phyloP scores from a whole-genome alignment of 768 basidiomycete species.

The Trametes villosa region DNA sequence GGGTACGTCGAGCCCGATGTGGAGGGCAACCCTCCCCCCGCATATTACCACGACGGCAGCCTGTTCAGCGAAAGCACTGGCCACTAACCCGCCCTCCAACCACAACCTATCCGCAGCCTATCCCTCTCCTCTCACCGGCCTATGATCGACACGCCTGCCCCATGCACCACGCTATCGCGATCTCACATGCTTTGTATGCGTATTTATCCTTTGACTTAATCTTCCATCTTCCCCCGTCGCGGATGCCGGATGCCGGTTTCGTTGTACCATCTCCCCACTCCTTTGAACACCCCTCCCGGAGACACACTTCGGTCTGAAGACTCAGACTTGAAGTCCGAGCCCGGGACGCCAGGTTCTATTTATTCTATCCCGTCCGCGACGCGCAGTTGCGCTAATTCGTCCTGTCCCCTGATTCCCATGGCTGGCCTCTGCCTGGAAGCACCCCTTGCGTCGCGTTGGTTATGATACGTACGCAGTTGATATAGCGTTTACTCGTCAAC shows the following conservation, averaged over 20 bases:
- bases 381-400: slow-evolving; percentile 17
- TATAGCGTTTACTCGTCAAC: not conserved
- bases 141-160: slow-evolving; percentile 12
- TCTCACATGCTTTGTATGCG: slow-evolving; percentile 16
- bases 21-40: slow-evolving; percentile 23
- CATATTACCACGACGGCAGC: slow-evolving; percentile 20
- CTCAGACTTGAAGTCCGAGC: not conserved
- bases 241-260: slow-evolving; percentile 3
- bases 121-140: not conserved
- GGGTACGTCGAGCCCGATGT: slow-evolving; percentile 26
- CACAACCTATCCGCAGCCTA: too few species aligned
- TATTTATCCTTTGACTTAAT: slow-evolving; percentile 11
- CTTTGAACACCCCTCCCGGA: not conserved
- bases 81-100: not conserved
- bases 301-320: not conserved
- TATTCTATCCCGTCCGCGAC: slow-evolving; percentile 10
- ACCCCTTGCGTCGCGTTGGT: not conserved
- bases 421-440: slow-evolving; percentile 9
- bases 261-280: slow-evolving; percentile 1
- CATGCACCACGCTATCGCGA: slow-evolving; percentile 18
- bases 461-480: not conserved
- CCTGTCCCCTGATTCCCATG: not conserved
- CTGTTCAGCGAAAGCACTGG: slow-evolving; percentile 22
- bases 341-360: not conserved
- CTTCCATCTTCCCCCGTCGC: slow-evolving; percentile 1